phyloP scores from a whole-genome alignment of 345 rosid genomes.

The sweet orange (Citrus sinensis) region DVS_A1.0 CM039163.1:42984501-42985000 shows the following conservation, averaged over 20 bases:
- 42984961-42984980: fast-evolving
- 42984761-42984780: constrained; percentile 23
- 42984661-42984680: not conserved
- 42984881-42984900: fast-evolving
- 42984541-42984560: too few relatives aligned
- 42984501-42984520: too few relatives aligned
- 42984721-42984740: not conserved
- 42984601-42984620: constrained; percentile 2
- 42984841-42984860: too few relatives aligned
- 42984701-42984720: too few relatives aligned
- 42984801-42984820: not conserved
- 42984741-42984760: constrained; percentile 11
- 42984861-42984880: too few relatives aligned
- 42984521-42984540: too few relatives aligned
- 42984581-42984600: not conserved
- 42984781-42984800: not conserved
- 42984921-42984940: too few relatives aligned
- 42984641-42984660: not conserved
- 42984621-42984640: constrained; percentile 11
- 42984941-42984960: fast-evolving
- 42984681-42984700: too few relatives aligned
- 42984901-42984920: too few relatives aligned
- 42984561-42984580: too few relatives aligned
- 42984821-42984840: too few relatives aligned
- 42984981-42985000: fast-evolving